A percentile compares a stretch with the other conserved stretches of the same genome.
Conservation (phyloP, 345 rosid species). For the Xanthoceras sorbifolium region DNA sequence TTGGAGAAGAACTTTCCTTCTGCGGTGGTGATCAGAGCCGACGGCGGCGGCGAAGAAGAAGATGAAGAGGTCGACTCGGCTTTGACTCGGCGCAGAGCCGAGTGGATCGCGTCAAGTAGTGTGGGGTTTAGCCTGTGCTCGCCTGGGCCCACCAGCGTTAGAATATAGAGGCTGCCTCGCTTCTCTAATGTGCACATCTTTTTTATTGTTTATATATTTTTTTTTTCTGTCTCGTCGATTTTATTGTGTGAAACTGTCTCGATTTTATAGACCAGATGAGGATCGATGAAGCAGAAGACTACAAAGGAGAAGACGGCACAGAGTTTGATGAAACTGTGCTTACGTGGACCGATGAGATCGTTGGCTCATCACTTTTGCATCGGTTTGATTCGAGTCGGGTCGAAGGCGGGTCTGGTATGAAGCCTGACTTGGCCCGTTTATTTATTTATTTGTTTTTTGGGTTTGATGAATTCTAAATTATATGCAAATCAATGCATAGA, state of each 20-base stretch:
- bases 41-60: not conserved
- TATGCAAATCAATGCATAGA: no score
- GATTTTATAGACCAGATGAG: not conserved
- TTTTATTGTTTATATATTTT: no score
- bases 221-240: not conserved
- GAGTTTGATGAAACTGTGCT: no score
- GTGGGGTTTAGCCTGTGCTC: constrained; percentile 65
- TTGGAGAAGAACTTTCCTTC: constrained; percentile 86
- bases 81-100: constrained; percentile 44
- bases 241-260: not conserved
- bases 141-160: constrained; percentile 49
- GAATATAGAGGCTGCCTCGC: constrained; percentile 47
- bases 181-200: constrained; percentile 60
- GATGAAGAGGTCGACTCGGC: constrained; percentile 39
- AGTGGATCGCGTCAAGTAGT: constrained; percentile 43
- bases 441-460: no score
- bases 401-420: no score
- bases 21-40: constrained; percentile 66
- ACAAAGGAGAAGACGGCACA: no score
- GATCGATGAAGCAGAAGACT: no score
- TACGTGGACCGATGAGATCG: no score
- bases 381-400: no score
- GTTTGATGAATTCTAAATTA: no score
- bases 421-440: no score
- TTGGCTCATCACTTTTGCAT: no score